Evolutionary conservation across 495 filamentous ascomycete genomes (phyloP).

Genomic region (Stereocaulon alpinum): DNA sequence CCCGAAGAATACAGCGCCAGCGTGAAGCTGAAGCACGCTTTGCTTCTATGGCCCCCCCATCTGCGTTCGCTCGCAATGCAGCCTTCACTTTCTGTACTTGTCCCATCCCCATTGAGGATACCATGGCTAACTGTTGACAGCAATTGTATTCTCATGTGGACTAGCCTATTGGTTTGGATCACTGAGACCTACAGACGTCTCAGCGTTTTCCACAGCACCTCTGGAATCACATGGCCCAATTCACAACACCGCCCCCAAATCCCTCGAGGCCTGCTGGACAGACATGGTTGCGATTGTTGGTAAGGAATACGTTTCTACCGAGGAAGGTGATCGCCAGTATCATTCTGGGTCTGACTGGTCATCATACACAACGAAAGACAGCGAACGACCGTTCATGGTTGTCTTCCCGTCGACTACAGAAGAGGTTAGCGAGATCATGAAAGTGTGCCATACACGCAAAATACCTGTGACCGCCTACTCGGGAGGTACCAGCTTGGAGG

Average conservation of each 20-base stretch:
- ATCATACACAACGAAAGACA: slow-evolving; percentile 51
- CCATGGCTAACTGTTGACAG: slow-evolving; percentile 26
- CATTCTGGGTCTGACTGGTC: slow-evolving; percentile 88
- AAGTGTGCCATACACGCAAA: slow-evolving; percentile 55
- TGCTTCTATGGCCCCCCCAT: slow-evolving; percentile 44
- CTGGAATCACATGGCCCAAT: slow-evolving; percentile 45
- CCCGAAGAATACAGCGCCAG: slow-evolving; percentile 64
- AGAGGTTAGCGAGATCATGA: slow-evolving; percentile 63
- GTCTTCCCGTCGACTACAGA: slow-evolving; percentile 57
- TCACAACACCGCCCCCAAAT: slow-evolving; percentile 61
- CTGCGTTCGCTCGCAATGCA: slow-evolving; percentile 44
- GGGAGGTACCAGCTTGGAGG: slow-evolving; percentile 71
- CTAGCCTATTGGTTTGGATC: slow-evolving; percentile 65
- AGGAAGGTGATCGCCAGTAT: slow-evolving; percentile 49
- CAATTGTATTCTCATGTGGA: slow-evolving; percentile 47
- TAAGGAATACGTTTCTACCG: slow-evolving; percentile 71
- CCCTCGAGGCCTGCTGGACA: slow-evolving; percentile 86
- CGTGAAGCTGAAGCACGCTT: slow-evolving; percentile 57
- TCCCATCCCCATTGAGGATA: background rate
- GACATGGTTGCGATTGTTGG: slow-evolving; percentile 84
- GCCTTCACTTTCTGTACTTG: slow-evolving; percentile 53
- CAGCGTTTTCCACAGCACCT: slow-evolving; percentile 62
- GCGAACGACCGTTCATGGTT: slow-evolving; percentile 47
- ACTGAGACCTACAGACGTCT: slow-evolving; percentile 44
- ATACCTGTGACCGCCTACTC: slow-evolving; percentile 70